phyloP scores from a whole-genome alignment of 2,329 filamentous ascomycete species.

The Fusarium tupiense region DNA sequence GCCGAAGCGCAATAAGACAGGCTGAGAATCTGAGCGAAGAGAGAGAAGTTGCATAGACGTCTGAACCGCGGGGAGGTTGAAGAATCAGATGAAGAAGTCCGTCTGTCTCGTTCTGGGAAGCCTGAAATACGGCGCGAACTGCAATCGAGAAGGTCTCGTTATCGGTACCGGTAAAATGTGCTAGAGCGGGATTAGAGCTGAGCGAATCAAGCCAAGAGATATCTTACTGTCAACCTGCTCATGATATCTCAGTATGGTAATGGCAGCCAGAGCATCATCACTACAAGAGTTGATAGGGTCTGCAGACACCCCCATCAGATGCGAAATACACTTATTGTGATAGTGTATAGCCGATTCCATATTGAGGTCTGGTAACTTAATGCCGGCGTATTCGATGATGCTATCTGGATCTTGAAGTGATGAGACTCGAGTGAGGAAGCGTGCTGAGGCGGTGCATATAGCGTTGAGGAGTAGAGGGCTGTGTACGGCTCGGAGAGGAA shows the following conservation, averaged over 20 bases:
- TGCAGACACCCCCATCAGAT: accelerated
- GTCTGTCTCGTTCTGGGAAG: neutral
- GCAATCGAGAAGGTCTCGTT: neutral
- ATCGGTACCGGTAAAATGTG: neutral
- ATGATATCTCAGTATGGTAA: neutral
- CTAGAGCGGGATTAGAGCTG: no score
- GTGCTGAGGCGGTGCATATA: neutral
- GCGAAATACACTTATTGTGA: neutral
- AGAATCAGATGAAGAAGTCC: neutral
- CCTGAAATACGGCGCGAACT: neutral
- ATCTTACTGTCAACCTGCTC: neutral
- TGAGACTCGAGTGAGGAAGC: accelerated
- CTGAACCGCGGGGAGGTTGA: neutral
- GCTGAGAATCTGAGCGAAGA: accelerated
- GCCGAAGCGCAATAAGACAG: accelerated
- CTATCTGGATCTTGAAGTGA: neutral
- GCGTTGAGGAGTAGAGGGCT: neutral
- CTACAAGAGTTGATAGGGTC: neutral
- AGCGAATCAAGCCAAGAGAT: no score
- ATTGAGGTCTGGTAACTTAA: accelerated
- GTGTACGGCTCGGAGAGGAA: neutral
- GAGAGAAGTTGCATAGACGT: neutral
- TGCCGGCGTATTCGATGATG: accelerated
- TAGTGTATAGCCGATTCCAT: neutral
- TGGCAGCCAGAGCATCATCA: neutral